These are phyloP conservation scores for Fusarium chaquense DNA, from an alignment of 2,329 filamentous ascomycete genomes.

Conservation along the genomic window DNA sequence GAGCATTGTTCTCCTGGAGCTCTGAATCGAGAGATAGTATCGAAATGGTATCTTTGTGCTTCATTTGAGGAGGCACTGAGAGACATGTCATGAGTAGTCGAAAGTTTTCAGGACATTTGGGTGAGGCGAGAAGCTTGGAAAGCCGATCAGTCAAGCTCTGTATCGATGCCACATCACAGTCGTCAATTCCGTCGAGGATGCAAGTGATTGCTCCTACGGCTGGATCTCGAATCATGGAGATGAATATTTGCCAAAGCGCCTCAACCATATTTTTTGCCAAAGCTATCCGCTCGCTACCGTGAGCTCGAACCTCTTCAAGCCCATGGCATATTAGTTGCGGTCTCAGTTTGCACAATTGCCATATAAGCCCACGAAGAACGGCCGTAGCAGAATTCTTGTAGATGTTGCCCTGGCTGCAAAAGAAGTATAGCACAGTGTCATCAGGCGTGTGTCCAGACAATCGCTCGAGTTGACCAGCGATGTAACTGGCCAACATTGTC, in stretches of 20 bases:
- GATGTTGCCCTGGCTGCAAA: conserved; percentile 19
- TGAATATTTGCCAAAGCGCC: conserved; percentile 23
- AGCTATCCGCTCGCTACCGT: neutral
- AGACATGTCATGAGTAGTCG: conserved; percentile 4
- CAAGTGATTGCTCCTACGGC: neutral
- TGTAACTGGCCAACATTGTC: conserved; percentile 13
- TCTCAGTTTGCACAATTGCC: conserved; percentile 16
- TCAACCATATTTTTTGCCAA: neutral
- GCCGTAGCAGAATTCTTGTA: conserved; percentile 4
- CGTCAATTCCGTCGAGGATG: conserved; percentile 21
- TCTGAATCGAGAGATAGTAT: neutral
- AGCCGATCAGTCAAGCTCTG: neutral
- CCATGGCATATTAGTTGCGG: neutral
- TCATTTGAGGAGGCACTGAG: no score
- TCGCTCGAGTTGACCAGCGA: conserved; percentile 13
- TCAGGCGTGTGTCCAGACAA: neutral
- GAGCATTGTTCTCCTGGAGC: neutral
- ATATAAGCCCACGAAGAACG: conserved; percentile 19
- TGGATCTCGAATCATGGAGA: conserved; percentile 1
- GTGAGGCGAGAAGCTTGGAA: neutral
- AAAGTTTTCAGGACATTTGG: neutral
- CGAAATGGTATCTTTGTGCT: neutral
- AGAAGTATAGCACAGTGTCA: conserved; percentile 21
- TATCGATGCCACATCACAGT: conserved; percentile 4
- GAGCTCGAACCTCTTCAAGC: neutral